Evolutionary conservation across 2,329 filamentous ascomycete species (phyloP), one percentile per base, ranked within the genome.

Genomic region (Calycina herbarum): DNA sequence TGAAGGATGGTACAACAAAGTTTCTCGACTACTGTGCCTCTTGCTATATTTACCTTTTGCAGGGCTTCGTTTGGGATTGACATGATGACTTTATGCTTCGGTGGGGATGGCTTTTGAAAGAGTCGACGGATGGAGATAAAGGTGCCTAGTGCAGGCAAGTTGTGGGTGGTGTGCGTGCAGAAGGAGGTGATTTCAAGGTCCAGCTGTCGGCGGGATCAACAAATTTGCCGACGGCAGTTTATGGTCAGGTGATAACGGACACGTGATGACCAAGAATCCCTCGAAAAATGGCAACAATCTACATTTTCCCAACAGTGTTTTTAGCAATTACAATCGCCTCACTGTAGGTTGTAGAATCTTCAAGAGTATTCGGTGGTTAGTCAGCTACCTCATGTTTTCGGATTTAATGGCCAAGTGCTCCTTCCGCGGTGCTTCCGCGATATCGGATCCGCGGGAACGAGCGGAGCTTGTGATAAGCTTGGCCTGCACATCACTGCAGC

Each of bases 51-150:
- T 76, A 94, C 94, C 89, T 97, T 97, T 78, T 97, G 92, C 70
- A 98, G 83, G 66, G 94, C 93, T 81, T 96, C 92, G 75, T 96
- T 97, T 63, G 94, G 90, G 73, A 98, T 95, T 63, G 94, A 92
- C 94, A 98, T 97, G 61, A 73, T 85, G 74, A 40, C 59, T 51
- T 48, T 17, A 15, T 38, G 13, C 61, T 27, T 64, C 10, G 29
- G 13, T 13, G n/a, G 27, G 62, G 66, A 64, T 59, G 45, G 8
- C n/a, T 20, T 48, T 24, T 48, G 45, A 8, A 51, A 10, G 45
- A 20, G 20, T 51, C 3, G 45, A 20, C 20, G 45, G n/a, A 24
- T 51, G 45, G 45, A 24, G 20, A 51, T 6, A 20, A 7, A 51
- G n/a, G n/a, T 51, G 45, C 45, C 45, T 51, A 51, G 17, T 51